Percentiles rank a stretch among this genome's conserved stretches.
Evolutionary conservation across 2,329 filamentous ascomycete genomes (phyloP).

Genomic region (Diaporthe australafricana): DNA sequence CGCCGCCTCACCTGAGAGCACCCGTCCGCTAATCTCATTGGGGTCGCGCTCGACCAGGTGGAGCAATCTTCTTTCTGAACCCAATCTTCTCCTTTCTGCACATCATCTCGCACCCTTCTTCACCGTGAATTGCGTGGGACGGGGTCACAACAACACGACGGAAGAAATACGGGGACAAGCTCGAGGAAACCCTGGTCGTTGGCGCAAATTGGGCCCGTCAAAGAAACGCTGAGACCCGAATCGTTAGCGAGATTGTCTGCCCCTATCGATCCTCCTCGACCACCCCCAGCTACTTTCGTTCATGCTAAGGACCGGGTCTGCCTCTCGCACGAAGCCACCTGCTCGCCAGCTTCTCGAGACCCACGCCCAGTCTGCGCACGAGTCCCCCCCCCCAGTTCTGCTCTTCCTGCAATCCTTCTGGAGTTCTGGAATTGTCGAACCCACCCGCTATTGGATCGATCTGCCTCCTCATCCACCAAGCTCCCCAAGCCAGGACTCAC

Average conservation of each 20-base stretch:
- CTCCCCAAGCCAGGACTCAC: slow-evolving; percentile 26
- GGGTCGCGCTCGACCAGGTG: slow-evolving; percentile 28
- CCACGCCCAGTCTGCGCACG: slow-evolving; percentile 24
- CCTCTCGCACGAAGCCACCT: slow-evolving; percentile 33
- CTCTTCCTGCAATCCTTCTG: slow-evolving; percentile 4
- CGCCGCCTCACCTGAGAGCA: slow-evolving; percentile 33
- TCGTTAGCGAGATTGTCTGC: slow-evolving; percentile 56
- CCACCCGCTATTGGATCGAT: slow-evolving; percentile 29
- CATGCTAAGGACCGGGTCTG: slow-evolving; percentile 48
- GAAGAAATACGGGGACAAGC: slow-evolving; percentile 31
- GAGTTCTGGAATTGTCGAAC: slow-evolving; percentile 22
- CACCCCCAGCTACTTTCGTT: slow-evolving; percentile 48
- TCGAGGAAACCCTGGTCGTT: slow-evolving; percentile 38
- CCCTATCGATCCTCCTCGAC: slow-evolving; percentile 47
- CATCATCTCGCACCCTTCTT: slow-evolving; percentile 18
- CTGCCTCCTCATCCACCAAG: slow-evolving; percentile 20
- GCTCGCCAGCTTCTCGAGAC: slow-evolving; percentile 27
- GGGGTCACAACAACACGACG: slow-evolving; percentile 31
- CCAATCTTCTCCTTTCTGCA: slow-evolving; percentile 8
- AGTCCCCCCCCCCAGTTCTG: slow-evolving; percentile 21
- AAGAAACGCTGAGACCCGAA: slow-evolving; percentile 45
- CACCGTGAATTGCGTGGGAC: slow-evolving; percentile 23
- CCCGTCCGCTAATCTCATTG: slow-evolving; percentile 26
- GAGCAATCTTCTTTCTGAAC: slow-evolving; percentile 13
- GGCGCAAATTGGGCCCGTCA: slow-evolving; percentile 46